A percentile compares a stretch with the other conserved stretches of the same genome.
These are phyloP conservation scores for Scutellaria minor DNA, from an alignment of 257 asterid species.

Conservation along the genomic window DNA sequence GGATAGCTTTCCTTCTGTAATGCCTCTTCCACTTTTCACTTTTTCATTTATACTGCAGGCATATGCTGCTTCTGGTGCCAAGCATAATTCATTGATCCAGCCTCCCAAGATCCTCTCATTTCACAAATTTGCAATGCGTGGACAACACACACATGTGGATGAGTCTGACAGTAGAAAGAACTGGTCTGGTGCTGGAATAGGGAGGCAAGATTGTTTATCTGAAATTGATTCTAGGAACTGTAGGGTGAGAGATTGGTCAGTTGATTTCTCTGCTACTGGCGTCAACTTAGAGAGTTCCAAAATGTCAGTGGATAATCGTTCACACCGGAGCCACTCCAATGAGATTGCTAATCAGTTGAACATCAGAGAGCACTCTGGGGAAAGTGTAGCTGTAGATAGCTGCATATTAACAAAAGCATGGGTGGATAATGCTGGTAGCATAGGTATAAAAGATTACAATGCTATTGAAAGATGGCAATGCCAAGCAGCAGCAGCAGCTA, in stretches of 20 bases:
- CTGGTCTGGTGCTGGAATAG: constrained; percentile 76
- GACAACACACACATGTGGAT: constrained; percentile 69
- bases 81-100: constrained; percentile 54
- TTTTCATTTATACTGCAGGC: constrained; percentile 59
- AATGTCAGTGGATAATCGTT: constrained; percentile 63
- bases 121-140: constrained; percentile 95
- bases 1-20: constrained; percentile 30
- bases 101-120: constrained; percentile 96
- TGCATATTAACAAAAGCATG: constrained; percentile 89
- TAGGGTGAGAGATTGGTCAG: constrained; percentile 98
- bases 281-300: constrained; percentile 75
- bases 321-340: constrained; percentile 77
- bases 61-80: constrained; percentile 83
- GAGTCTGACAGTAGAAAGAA: constrained; percentile 72
- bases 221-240: constrained; percentile 98
- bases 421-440: constrained; percentile 93
- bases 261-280: constrained; percentile 95
- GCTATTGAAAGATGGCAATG: constrained; percentile 99
- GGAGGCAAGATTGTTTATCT: constrained; percentile 85
- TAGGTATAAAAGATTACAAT: constrained; percentile 85
- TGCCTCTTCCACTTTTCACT: constrained; percentile 30
- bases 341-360: constrained; percentile 73
- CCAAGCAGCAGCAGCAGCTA: constrained; percentile 99
- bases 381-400: constrained; percentile 80
- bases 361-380: constrained; percentile 91